phyloP scores from a whole-genome alignment of 2,329 filamentous ascomycete species.

The Chaetomium sp. region DNA sequence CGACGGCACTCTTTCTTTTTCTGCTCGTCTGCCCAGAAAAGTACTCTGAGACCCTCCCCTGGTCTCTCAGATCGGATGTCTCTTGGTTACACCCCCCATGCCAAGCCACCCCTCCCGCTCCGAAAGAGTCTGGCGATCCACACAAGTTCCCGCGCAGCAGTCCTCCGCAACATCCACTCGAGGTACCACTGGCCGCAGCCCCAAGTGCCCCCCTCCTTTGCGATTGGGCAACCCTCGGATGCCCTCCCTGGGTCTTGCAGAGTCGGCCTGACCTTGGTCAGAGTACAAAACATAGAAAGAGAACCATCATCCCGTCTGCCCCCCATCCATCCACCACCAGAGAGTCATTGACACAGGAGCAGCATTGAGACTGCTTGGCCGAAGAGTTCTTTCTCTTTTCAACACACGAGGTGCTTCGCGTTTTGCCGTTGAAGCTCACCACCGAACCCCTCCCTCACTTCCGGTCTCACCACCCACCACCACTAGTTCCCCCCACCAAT shows the following conservation, averaged over 20 bases:
- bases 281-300: constrained; percentile 34
- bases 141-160: constrained; percentile 29
- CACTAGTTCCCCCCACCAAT: constrained; percentile 16
- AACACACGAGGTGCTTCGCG: constrained; percentile 13
- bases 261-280: constrained; percentile 31
- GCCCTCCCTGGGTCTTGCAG: constrained; percentile 29
- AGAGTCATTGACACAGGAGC: constrained; percentile 29
- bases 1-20: constrained; percentile 25
- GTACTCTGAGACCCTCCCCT: constrained; percentile 26
- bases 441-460: constrained; percentile 6
- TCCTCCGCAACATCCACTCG: constrained; percentile 33
- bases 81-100: constrained; percentile 32
- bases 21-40: constrained; percentile 25
- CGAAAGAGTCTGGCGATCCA: constrained; percentile 29
- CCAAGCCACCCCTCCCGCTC: constrained; percentile 28
- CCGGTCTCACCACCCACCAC: constrained; percentile 19
- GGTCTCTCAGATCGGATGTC: constrained; percentile 32
- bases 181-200: constrained; percentile 33
- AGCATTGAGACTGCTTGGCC: constrained; percentile 33
- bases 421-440: constrained; percentile 17
- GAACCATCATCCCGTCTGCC: constrained; percentile 30
- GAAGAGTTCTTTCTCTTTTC: constrained; percentile 14
- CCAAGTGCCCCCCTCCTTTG: constrained; percentile 24
- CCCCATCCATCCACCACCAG: constrained; percentile 29
- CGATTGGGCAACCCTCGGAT: constrained; percentile 33